Base-by-base conservation (phyloP, 306 rosid species). In the Vigna radiata region DNA sequence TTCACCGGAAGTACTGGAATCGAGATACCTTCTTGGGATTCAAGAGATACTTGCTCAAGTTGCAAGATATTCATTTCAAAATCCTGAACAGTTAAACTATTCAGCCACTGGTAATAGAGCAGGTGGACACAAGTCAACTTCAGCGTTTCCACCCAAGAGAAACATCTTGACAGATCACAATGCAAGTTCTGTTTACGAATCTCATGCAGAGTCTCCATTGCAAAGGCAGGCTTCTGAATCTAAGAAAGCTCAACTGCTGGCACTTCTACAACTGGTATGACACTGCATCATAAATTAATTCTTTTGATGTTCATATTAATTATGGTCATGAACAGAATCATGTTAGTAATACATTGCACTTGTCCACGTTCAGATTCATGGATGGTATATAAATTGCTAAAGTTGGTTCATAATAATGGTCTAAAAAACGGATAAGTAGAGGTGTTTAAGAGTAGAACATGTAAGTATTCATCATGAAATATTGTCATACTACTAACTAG, bases 21-120 rank as follows among this genome's bases (percentile, higher is more conserved):
- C 97, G 0, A 79, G 83, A 74, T 92, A 92, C 78, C 91, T 92
- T 19, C 72, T 60, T 6, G 92, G 82, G 49, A 79, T 87, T 71
- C 97, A 87, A 81, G 96, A 89, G n/a, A 83, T 87, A 61, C 91
- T 92, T n/a, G 86, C 90, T 48, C 91, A 90, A 66, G 78, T 90
- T 71, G 92, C 94, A 60, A 81, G 79, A 69, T 86, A 83, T 85
- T 79, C 97, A 2, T 80, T 89, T 33, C 91, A 86, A 69, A 85
- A 79, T 74, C 68, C 83, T 1, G 88, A 86, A 52, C 82, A 70
- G 8, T 49, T 76, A 7, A 70, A 86, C 17, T 71, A 64, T 75
- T 79, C 87, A 18, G 82, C 80, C 18, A 23, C 83, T 13, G 54
- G 85, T 25, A 60, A 31, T 27, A 66, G 77, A 54, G 18, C 81